Evolutionary conservation across 179 eudicot genomes (phyloP), one percentile per base, ranked within the genome.

Genomic region (Silene coronaria): DNA sequence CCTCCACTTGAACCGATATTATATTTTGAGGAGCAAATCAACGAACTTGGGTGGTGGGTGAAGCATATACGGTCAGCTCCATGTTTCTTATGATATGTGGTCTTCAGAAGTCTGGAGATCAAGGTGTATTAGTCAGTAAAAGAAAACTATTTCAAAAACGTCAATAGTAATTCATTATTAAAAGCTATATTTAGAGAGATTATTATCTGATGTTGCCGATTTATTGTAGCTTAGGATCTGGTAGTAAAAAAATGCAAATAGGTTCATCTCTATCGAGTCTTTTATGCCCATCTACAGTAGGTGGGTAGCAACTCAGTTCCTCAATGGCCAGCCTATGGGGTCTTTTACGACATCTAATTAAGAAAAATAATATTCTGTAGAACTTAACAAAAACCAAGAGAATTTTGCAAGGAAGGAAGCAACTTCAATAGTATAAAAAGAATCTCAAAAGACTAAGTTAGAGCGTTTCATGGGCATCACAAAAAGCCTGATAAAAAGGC

Each of bases 31-130:
- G 97, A 92, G 83, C 97, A 92, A 79, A 95, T 79, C 75, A 90
- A 89, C 22, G 97, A 86, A 80, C 87, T 92, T 67, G 90, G 91
- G 82, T 95, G 96, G 85, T 95, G 99, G 73, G 99, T 90, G 84
- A 95, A 95, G 86, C 99, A 92, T 86, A 95, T 84, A 38, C 91
- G 84, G 82, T 95, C 97, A 79, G 97, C 96, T 80, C 99, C 99
- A 77, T 95, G 99, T 76, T 85, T 95, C 81, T 92, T 89, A 62
- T 95, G 99, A 79, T 87, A 86, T 71, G 97, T 95, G 17, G 99
- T 92, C 83, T 95, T 95, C 89, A 92, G 60, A 86, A 89, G 87
- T 81, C 99, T 95, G 85, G n/a, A 74, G 73, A 53, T 36, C 24
- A 76, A 65, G 23, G 59, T 72, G 63, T 8, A 26, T 12, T 9